Evolutionary conservation across 2,329 filamentous ascomycete genomes (phyloP).

Genomic region (Penicillium sp.): DNA sequence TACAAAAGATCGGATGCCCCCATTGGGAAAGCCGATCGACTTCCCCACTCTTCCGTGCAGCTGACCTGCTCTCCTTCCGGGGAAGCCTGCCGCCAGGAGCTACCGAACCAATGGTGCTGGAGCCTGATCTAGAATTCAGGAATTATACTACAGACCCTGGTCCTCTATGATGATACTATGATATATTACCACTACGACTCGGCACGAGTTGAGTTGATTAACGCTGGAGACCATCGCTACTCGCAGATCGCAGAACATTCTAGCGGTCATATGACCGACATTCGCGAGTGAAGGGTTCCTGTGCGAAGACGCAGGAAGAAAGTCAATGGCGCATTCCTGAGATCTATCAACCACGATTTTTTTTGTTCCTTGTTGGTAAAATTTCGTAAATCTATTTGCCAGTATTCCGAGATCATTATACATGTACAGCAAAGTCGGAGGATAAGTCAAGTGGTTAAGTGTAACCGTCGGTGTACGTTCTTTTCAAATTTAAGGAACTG

Average conservation of each 20-base stretch:
- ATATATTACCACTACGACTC: neutral
- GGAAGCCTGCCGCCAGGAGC: neutral
- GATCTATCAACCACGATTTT: neutral
- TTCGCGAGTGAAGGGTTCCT: neutral
- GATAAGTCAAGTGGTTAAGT: neutral
- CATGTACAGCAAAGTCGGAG: neutral
- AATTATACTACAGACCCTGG: too few species aligned
- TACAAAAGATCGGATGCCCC: constrained; percentile 18
- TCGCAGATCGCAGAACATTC: neutral
- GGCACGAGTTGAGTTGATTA: neutral
- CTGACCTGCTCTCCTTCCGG: neutral
- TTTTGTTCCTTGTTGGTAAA: too few species aligned
- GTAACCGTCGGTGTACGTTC: neutral
- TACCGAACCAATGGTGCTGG: neutral
- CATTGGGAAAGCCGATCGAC: constrained; percentile 22
- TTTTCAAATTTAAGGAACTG: too few species aligned
- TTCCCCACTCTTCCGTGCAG: constrained; percentile 7
- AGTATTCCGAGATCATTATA: neutral
- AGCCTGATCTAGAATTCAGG: neutral
- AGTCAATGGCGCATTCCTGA: constrained; percentile 13
- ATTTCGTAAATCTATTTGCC: neutral
- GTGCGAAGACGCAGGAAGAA: constrained; percentile 6
- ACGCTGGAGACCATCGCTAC: neutral
- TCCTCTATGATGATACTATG: neutral
- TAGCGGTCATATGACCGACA: neutral